A percentile compares a stretch with the other conserved stretches of the same genome.
Conservation (phyloP, 1,139 yeast genomes). For the Candida sanyaensis region DNA sequence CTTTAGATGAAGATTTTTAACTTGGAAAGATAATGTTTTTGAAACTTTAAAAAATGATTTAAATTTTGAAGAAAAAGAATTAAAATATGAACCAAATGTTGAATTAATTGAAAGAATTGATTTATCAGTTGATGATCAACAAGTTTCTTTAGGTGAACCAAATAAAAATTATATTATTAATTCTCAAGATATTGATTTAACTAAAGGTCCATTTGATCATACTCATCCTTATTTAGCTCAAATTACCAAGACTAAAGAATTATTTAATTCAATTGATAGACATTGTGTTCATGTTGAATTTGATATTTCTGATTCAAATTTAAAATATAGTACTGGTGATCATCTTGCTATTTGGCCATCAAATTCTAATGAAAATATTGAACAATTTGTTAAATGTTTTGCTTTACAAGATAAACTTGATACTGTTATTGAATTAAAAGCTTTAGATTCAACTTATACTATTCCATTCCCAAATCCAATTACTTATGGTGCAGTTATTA, state of each 20-base stretch:
- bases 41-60: conserved; percentile 66
- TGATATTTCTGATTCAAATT: conserved; percentile 71
- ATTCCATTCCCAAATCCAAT: conserved; percentile 89
- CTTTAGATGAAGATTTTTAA: conserved; percentile 93
- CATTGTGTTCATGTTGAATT: conserved; percentile 90
- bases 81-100: conserved; percentile 74
- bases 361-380: conserved; percentile 75
- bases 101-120: conserved; percentile 40
- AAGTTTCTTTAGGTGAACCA: conserved; percentile 85
- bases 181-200: conserved; percentile 38
- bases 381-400: conserved; percentile 62
- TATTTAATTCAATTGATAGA: conserved; percentile 68
- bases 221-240: conserved; percentile 84
- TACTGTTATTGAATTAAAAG: conserved; percentile 62
- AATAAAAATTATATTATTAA: conserved; percentile 62
- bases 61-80: conserved; percentile 73
- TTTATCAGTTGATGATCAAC: conserved; percentile 29
- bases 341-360: conserved; percentile 96
- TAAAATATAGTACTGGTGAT: conserved; percentile 92
- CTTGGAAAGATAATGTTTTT: conserved; percentile 85
- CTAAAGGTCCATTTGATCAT: conserved; percentile 81
- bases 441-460: conserved; percentile 71
- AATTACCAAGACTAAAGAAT: conserved; percentile 60
- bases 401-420: conserved; percentile 57
- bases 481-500: conserved; percentile 81